These are phyloP conservation scores for Boletus mariae DNA, from an alignment of 1,284 basidiomycete genomes.

Conservation along the genomic window DNA sequence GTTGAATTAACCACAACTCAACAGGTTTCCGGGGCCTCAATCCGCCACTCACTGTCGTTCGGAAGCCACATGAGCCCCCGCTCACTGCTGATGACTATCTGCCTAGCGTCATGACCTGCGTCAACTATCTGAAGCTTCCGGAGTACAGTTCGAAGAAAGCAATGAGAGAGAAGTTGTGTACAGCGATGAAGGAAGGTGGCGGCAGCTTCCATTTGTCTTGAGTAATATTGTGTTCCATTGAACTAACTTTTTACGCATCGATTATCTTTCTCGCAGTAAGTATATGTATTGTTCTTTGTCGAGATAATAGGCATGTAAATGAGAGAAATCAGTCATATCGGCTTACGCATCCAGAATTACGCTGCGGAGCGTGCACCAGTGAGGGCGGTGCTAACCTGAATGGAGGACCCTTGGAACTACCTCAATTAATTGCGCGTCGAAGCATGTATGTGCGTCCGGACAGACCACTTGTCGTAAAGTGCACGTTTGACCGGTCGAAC, in stretches of 20 bases:
- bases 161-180: conserved; percentile 74
- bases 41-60: conserved; percentile 93
- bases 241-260: conserved; percentile 27
- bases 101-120: conserved; percentile 98
- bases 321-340: not conserved
- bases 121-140: conserved; percentile 93
- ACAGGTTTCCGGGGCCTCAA: conserved; percentile 92
- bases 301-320: conserved; percentile 5
- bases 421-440: conserved; percentile 5
- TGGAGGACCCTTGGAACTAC: not conserved
- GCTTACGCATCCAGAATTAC: not conserved
- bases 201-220: conserved; percentile 94
- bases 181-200: conserved; percentile 87
- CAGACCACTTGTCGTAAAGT: conserved; percentile 72
- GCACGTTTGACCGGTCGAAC: conserved; percentile 68
- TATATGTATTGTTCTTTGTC: conserved; percentile 8
- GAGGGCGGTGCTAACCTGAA: conserved; percentile 1
- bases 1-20: not conserved
- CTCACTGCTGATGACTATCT: conserved; percentile 91
- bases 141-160: conserved; percentile 85
- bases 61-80: conserved; percentile 92
- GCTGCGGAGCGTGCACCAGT: conserved; percentile 23
- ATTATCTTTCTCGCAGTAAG: conserved; percentile 14
- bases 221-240: conserved; percentile 24
- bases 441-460: conserved; percentile 48